Evolutionary conservation across 306 rosid genomes (phyloP).

Genomic region (Cicer judaicum): DNA sequence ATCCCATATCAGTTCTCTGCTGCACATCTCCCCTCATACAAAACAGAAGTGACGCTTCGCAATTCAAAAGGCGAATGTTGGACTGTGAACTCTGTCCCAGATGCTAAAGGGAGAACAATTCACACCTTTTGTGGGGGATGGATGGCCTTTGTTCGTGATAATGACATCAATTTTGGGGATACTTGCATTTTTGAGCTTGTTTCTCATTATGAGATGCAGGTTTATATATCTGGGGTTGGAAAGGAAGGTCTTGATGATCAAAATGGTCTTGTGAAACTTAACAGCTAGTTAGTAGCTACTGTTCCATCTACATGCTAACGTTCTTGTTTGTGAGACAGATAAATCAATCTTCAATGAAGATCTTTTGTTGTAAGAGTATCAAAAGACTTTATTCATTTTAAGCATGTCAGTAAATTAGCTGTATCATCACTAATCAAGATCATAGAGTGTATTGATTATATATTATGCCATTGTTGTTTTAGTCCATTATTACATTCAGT

Average conservation of each 20-base stretch:
- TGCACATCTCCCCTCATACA: conserved; percentile 74
- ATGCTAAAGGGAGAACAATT: conserved; percentile 74
- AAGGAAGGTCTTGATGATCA: conserved; percentile 65
- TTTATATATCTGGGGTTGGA: conserved; percentile 72
- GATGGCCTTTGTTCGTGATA: conserved; percentile 93
- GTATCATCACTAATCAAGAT: conserved; percentile 11
- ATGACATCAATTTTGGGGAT: conserved; percentile 78
- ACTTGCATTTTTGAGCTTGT: conserved; percentile 86
- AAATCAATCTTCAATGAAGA: conserved; percentile 33
- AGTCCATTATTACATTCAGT: not conserved
- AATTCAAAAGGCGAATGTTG: conserved; percentile 75
- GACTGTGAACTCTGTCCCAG: conserved; percentile 91
- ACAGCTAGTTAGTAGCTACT: conserved; percentile 45
- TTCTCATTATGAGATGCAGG: conserved; percentile 68
- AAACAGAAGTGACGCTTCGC: conserved; percentile 79
- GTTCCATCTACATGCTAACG: conserved; percentile 53
- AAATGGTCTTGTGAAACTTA: conserved; percentile 55
- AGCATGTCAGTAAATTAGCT: conserved; percentile 22
- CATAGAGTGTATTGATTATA: conserved; percentile 11
- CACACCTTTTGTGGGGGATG: conserved; percentile 96
- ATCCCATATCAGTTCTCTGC: conserved; percentile 83
- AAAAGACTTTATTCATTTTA: conserved; percentile 20
- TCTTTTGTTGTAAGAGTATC: conserved; percentile 40
- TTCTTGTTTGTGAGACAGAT: conserved; percentile 46
- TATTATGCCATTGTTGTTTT: conserved; percentile 2